These are phyloP conservation scores for Pythium aphanidermatum DNA, from an alignment of 352 stramenopile species.

Conservation along the genomic window DNA sequence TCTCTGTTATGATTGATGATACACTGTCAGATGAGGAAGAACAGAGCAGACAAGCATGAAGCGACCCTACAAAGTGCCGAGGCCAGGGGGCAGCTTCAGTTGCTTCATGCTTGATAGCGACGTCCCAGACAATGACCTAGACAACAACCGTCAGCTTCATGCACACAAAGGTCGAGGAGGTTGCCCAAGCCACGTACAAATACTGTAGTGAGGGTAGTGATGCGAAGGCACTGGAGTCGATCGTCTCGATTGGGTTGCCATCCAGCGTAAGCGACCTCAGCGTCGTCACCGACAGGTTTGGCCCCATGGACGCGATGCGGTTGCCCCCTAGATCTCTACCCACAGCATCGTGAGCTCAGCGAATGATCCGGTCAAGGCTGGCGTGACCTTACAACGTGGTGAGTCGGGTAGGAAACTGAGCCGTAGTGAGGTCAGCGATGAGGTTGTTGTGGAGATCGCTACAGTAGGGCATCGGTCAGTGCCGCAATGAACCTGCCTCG, in stretches of 20 bases:
- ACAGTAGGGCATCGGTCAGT: constrained; percentile 1
- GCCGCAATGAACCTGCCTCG: not conserved
- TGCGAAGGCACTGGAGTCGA: constrained; percentile 35
- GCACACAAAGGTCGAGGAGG: not conserved
- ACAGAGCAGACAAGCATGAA: too few relatives aligned
- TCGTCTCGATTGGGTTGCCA: constrained; percentile 31
- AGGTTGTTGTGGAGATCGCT: constrained; percentile 40
- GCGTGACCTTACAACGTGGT: constrained; percentile 27
- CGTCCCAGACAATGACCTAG: constrained; percentile 38
- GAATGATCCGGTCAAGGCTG: not conserved
- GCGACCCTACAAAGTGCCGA: constrained; percentile 42
- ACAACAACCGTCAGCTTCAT: constrained; percentile 1
- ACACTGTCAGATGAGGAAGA: too few relatives aligned
- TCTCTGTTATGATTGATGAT: constrained; percentile 29
- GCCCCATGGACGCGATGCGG: constrained; percentile 15
- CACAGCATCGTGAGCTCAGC: not conserved
- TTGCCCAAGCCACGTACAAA: constrained; percentile 25
- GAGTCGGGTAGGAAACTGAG: constrained; percentile 35
- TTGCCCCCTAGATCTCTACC: constrained; percentile 17
- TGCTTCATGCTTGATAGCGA: constrained; percentile 25
- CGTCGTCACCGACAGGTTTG: constrained; percentile 32
- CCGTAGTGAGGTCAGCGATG: constrained; percentile 30
- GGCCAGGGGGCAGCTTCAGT: constrained; percentile 22
- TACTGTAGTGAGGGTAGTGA: constrained; percentile 40
- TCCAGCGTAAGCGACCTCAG: constrained; percentile 61